Base-by-base conservation (phyloP, 352 stramenopile species). In the Pythium sp. region DNA sequence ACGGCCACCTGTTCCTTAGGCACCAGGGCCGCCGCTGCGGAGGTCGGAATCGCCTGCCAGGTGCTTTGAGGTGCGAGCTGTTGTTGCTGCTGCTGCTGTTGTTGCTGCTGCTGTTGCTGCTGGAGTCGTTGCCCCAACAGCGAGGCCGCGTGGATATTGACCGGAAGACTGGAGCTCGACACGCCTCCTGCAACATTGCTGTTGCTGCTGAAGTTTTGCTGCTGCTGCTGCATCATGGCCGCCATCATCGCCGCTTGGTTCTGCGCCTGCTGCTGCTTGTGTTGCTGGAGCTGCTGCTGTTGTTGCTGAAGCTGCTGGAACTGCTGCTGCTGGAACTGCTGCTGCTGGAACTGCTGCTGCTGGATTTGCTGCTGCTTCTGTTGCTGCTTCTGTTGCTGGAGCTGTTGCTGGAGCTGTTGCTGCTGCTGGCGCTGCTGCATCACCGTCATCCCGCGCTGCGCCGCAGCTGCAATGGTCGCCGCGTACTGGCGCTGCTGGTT, bases 401-500 rank as follows among this genome's bases (percentile, higher is more conserved):
- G 28, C 14, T 51, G 38, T 15, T 32, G 47, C 30, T 58, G 53
- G 32, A n/a, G 15, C 14, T 58, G 58, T 30, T 55, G 55, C 20
- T 60, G 55, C 30, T 60, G 55, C 55, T 59, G 58, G 28, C 36
- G 28, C 30, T 60, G 55, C 55, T 60, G 55, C 55, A 60, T 60
- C 7, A 43, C 28, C 18, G 55, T 46, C 55, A 60, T 28, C 55
- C 55, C 55, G 28, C 28, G 53, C 30, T 67, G 53, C 12, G 20
- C 34, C 20, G 56, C 32, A 72, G 73, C 74, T 59, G 72, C 66
- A 69, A 85, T 74, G 3, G 71, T 57, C 34, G 62, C 69, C 24
- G 75, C 73, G 55, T 75, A 80, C 41, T 72, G 67, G 5, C 38
- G 66, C 53, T 71, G 68, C 46, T 81, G 72, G 51, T 78, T 70